Percentiles rank a stretch among this genome's conserved stretches.
These are phyloP conservation scores for Cylindrodendrum hubeiense DNA, from an alignment of 2,329 filamentous ascomycete genomes.

Conservation along the genomic window DNA sequence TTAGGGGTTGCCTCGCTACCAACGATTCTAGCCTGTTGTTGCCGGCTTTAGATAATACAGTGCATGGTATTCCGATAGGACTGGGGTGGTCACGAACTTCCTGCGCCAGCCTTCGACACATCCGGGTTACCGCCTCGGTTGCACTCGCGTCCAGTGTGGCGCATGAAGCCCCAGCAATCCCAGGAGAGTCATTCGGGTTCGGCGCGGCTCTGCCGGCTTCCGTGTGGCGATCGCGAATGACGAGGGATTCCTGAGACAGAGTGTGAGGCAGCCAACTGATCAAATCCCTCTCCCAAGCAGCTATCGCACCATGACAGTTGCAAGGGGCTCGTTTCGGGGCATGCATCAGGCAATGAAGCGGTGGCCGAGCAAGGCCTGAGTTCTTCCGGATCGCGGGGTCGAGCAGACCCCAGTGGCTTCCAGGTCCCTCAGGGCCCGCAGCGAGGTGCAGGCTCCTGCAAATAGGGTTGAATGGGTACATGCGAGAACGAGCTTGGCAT, in stretches of 20 bases:
- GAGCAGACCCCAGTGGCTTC: not conserved
- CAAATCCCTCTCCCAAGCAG: not conserved
- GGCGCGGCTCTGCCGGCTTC: slow-evolving; percentile 17
- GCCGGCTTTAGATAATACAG: no score
- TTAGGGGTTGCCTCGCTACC: no score
- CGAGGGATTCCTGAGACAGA: slow-evolving; percentile 9
- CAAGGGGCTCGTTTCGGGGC: not conserved
- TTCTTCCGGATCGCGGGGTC: slow-evolving; percentile 17
- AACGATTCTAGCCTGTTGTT: no score
- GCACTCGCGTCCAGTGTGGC: slow-evolving; percentile 24
- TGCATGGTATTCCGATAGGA: no score
- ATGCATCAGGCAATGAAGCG: not conserved
- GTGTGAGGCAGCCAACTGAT: slow-evolving; percentile 14
- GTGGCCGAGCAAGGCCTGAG: not conserved
- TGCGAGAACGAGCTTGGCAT: slow-evolving; percentile 6
- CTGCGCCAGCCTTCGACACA: not conserved
- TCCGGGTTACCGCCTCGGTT: slow-evolving; percentile 5
- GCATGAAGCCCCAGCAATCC: slow-evolving; percentile 7
- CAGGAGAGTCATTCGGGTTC: not conserved
- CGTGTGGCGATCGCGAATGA: not conserved
- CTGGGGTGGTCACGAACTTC: no score
- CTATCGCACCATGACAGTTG: not conserved
- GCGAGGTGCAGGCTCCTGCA: not conserved
- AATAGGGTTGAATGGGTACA: not conserved
- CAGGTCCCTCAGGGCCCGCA: not conserved